Evolutionary conservation across 495 filamentous ascomycete species (phyloP), one percentile per base, ranked within the genome.

Genomic region (Neurospora terricola): DNA sequence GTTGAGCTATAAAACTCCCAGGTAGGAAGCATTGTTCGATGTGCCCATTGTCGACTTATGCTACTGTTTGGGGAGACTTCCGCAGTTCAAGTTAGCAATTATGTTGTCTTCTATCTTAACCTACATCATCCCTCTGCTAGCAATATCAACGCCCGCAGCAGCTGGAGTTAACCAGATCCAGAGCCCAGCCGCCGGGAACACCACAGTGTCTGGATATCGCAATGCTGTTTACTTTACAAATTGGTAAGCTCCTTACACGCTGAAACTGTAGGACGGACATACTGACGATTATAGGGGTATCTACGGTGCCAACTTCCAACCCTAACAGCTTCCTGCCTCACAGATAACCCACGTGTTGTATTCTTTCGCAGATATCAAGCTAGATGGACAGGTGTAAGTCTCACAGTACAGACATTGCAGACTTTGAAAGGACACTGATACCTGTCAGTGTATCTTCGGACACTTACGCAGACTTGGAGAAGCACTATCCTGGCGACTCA

Each of bases 271-370:
- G 34, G 34, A 34, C 34, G 34, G 34, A 34, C 34, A 34, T 34
- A 69, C 72, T 72, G n/a, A 69, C 59, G 43, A 12, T 21, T 8
- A 21, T 71, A 82, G 93, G 93, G 91, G 89, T 11, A 94, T 94
- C 73, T 94, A 94, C 77, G 91, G 87, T 43, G 86, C 91, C 72
- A 88, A 92, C 72, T 91, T 90, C 78, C 87, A 93, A 69, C 93
- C 92, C 3, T 89, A 93, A 75, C 88, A 94, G 76, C 82, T 98
- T 30, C 93, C 93, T 0, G 93, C 88, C 2, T 85, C 90, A 36
- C 88, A 95, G 69, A 80, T 98, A 70, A 97, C 92, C 12, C 94
- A 97, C 78, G 83, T 97, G 1, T 84, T 97, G 5, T 97, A 97
- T 77, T 88, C 94, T 37, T 97, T 97, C 80, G 94, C 92, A 59